Conservation (phyloP, 2,329 filamentous ascomycete species). For the Cladosporium austrohemisphaericum region DNA sequence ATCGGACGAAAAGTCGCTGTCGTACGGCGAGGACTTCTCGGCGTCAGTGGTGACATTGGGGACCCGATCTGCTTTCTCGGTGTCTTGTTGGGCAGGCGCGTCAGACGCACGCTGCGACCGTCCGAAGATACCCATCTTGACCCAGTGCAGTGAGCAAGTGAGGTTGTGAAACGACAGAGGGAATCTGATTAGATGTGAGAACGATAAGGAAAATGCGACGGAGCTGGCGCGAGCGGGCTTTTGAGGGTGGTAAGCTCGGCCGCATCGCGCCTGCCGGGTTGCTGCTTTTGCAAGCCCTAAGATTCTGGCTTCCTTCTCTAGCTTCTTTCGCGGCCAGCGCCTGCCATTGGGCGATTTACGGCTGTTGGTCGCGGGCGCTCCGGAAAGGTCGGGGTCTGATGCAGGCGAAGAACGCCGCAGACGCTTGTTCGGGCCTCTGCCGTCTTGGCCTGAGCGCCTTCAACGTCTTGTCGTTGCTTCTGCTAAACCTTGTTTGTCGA, state of each 20-base stretch:
- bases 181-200: constrained; percentile 14
- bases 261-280: background rate
- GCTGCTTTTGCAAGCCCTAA: constrained; percentile 1
- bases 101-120: background rate
- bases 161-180: background rate
- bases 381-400: background rate
- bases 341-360: background rate
- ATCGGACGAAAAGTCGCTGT: constrained; percentile 19
- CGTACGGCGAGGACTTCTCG: constrained; percentile 20
- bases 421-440: background rate
- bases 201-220: background rate
- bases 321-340: background rate
- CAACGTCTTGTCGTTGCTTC: constrained; percentile 10
- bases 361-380: background rate
- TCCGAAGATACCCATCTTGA: constrained; percentile 7
- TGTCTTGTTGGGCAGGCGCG: background rate
- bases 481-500: constrained; percentile 7
- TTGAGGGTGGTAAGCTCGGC: background rate
- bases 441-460: constrained; percentile 1
- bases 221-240: constrained; percentile 1
- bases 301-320: background rate
- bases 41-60: constrained; percentile 14
- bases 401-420: background rate
- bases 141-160: background rate
- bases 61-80: background rate